Evolutionary conservation across 371 early-diverging fungal species (phyloP).

Genomic region (Mortierella sp.): DNA sequence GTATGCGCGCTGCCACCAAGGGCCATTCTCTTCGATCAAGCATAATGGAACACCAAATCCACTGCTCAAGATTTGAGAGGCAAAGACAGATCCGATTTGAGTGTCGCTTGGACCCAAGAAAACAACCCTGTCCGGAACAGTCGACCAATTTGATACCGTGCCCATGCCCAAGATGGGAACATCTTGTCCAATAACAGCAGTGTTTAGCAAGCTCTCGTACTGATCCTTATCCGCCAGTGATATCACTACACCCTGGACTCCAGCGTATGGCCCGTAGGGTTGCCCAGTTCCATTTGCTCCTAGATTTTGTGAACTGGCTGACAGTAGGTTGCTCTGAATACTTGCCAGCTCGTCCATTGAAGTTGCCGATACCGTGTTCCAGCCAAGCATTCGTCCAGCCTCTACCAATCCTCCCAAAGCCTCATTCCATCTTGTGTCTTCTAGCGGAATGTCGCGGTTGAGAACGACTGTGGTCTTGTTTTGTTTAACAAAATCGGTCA

Average conservation of each 20-base stretch:
- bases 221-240: slow-evolving; percentile 28
- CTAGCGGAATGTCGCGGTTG: slow-evolving; percentile 44
- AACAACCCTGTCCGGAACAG: slow-evolving; percentile 14
- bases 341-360: slow-evolving; percentile 19
- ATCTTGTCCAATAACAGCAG: not conserved
- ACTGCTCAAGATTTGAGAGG: slow-evolving; percentile 33
- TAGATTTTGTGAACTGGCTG: not conserved
- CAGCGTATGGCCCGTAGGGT: slow-evolving; percentile 29
- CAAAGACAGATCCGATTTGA: slow-evolving; percentile 23
- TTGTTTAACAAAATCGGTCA: slow-evolving; percentile 39
- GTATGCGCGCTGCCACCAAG: slow-evolving; percentile 34
- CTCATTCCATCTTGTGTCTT: slow-evolving; percentile 44
- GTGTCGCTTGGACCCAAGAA: slow-evolving; percentile 35
- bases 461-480: slow-evolving; percentile 57
- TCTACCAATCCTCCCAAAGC: slow-evolving; percentile 47
- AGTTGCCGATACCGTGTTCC: slow-evolving; percentile 35
- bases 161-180: slow-evolving; percentile 38
- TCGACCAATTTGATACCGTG: slow-evolving; percentile 25
- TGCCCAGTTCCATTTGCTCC: not conserved
- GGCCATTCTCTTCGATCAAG: slow-evolving; percentile 49
- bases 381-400: slow-evolving; percentile 42
- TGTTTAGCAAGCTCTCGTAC: slow-evolving; percentile 19
- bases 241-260: slow-evolving; percentile 30
- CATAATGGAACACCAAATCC: slow-evolving; percentile 45
- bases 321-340: slow-evolving; percentile 4